These are phyloP conservation scores for Pythium folliculosum DNA, from an alignment of 352 stramenopile species.

Conservation along the genomic window DNA sequence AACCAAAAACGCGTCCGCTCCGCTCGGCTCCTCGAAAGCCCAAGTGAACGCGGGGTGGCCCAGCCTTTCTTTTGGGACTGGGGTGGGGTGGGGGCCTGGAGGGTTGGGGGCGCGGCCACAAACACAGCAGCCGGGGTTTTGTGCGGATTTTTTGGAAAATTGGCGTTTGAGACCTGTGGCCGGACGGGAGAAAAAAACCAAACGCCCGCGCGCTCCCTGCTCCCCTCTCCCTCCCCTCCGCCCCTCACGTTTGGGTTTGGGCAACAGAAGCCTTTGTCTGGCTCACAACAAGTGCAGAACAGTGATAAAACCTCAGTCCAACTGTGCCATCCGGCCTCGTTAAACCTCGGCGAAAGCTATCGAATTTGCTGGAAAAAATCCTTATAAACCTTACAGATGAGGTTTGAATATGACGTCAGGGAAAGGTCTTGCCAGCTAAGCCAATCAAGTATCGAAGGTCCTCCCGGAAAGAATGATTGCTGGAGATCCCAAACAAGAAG, in stretches of 20 bases:
- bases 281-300: constrained; percentile 4
- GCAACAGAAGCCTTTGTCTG: constrained; percentile 9
- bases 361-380: constrained; percentile 29
- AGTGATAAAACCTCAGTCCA: constrained; percentile 23
- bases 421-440: constrained; percentile 17
- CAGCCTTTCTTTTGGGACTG: constrained; percentile 35
- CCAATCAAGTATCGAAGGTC: constrained; percentile 12
- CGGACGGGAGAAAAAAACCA: constrained; percentile 18
- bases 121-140: constrained; percentile 18
- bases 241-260: constrained; percentile 12
- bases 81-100: constrained; percentile 1
- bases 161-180: constrained; percentile 28
- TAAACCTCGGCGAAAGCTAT: constrained; percentile 14
- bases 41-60: constrained; percentile 27
- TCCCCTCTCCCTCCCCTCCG: constrained; percentile 8
- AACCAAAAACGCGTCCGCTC: constrained; percentile 22
- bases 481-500: not conserved
- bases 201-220: constrained; percentile 5
- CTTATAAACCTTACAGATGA: constrained; percentile 14
- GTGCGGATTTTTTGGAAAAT: constrained; percentile 36
- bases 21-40: constrained; percentile 28
- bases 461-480: constrained; percentile 16
- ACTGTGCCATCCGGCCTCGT: constrained; percentile 16
- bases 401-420: constrained; percentile 22
- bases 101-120: constrained; percentile 20